A percentile compares a stretch with the other conserved stretches of the same genome.
Evolutionary conservation across 2,329 filamentous ascomycete species (phyloP).

Genomic region (Talaromyces funiculosus): DNA sequence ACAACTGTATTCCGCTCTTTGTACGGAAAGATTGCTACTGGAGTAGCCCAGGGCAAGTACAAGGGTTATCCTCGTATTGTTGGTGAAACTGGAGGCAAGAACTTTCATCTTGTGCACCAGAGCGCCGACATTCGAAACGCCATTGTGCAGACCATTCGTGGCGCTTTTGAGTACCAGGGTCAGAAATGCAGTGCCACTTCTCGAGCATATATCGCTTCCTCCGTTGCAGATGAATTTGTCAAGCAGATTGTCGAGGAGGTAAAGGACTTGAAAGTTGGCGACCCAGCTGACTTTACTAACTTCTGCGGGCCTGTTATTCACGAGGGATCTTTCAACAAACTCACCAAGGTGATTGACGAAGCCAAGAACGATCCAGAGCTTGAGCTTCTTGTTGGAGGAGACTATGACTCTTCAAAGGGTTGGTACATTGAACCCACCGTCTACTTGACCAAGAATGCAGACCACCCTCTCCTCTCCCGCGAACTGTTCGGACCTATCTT

Average conservation of each 20-base stretch:
- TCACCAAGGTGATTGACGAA: slow-evolving; percentile 68
- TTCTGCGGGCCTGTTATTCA: slow-evolving; percentile 89
- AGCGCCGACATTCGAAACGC: slow-evolving; percentile 74
- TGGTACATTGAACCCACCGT: slow-evolving; percentile 82
- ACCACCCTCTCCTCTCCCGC: slow-evolving; percentile 66
- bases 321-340: slow-evolving; percentile 72
- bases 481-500: slow-evolving; percentile 82
- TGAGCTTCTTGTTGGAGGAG: slow-evolving; percentile 67
- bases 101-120: slow-evolving; percentile 78
- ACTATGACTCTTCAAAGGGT: slow-evolving; percentile 69
- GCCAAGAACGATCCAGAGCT: slow-evolving; percentile 72
- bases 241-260: slow-evolving; percentile 62
- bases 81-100: slow-evolving; percentile 88
- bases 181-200: slow-evolving; percentile 89
- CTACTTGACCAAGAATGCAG: slow-evolving; percentile 67
- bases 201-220: slow-evolving; percentile 70
- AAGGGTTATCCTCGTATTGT: slow-evolving; percentile 81
- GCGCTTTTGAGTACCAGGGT: slow-evolving; percentile 84
- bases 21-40: slow-evolving; percentile 77
- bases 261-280: slow-evolving; percentile 63
- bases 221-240: slow-evolving; percentile 67
- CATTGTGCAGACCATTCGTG: slow-evolving; percentile 73
- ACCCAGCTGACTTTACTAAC: slow-evolving; percentile 64
- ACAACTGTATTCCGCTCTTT: slow-evolving; percentile 85
- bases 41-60: slow-evolving; percentile 76